Base-by-base conservation (phyloP, 1,284 basidiomycete species). In the Abortiporus biennis region DNA sequence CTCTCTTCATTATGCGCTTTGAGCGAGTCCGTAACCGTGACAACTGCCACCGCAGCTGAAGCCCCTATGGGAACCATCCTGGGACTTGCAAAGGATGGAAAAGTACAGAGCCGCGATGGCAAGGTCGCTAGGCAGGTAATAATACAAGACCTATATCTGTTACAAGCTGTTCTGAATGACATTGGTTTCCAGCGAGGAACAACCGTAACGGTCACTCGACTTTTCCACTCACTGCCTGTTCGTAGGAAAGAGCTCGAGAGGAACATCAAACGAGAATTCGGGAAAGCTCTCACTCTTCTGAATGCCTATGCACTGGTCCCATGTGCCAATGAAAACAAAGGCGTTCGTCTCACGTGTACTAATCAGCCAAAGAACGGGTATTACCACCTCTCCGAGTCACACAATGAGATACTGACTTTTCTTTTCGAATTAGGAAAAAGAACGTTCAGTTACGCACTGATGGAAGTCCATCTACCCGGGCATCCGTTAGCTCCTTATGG, bases 271-370 rank as follows among this genome's bases (percentile, higher is more conserved):
- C 80, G 93, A 32, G 94, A 99, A 56, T 95, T 87, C 57, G 79
- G 79, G 3, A 96, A 96, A 56, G 85, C 89, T 0, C 64, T 97
- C 27, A 72, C 75, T 6, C 68, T 97, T 6, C 63, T 99, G 31
- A 85, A 85, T 42, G 92, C 91, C 0, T 99, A 99, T 60, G 94
- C 93, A 0, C 72, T 99, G 4, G 85, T 93, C 0, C 90, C 91
- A 6, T 80, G 85, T 54, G 64, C 73, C 36, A 54, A 64, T 43
- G 64, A 68, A 53, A 56, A 69, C 59, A 50, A 61, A 47, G 71
- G 85, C 0, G 83, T 95, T 4, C 70, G 91, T 27, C 65, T 98
- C 23, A 76, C 76, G 0, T 91, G 94, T 0, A 82, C 75, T 42
- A 87, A 93, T 51, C 76, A 81, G 30, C 61, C 73, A 0, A 79